Evolutionary conservation across 192 early-diverging fungal species (phyloP), one percentile per base, ranked within the genome.

Genomic region (Umbelopsis sp.): DNA sequence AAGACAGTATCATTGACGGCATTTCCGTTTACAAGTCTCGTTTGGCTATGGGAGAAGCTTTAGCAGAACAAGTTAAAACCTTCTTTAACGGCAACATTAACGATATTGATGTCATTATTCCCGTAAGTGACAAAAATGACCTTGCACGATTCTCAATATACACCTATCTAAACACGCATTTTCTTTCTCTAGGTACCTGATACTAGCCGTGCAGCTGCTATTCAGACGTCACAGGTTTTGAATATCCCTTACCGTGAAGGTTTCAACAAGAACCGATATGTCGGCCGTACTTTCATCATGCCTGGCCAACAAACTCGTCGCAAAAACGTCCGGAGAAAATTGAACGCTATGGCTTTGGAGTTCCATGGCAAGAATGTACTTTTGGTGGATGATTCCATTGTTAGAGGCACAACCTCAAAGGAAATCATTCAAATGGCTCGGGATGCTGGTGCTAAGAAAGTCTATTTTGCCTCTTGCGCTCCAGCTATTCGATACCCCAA

Each of bases 271-370:
- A 99, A 99, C 89, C 84, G 96, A 71, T 99, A 99, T 78, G 88
- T 99, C 84, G 98, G 97, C 20, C 90, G 98, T 71, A 98, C 98
- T 21, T 99, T 99, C 74, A 99, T 99, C 73, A 99, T 99, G 98
- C 97, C 98, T 29, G 98, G 96, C 21, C 98, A 99, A 82, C 88
- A 90, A 68, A 88, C 87, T 22, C 71, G 79, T 38, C 88, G 89
- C 80, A 96, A 96, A 84, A 95, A 91, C 73, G 98, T 99, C 34
- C 82, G 96, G 26, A 89, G 96, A 79, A 99, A 99, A 82, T 90
- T 99, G 75, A 99, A 99, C 77, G 94, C 98, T 65, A 99, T 99
- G 98, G 86, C 91, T 41, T 88, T 95, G 54, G 98, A 99, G 82
- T 99, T 99, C 84, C 84, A 87, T 45, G 93, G 86, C 49, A 98